Evolutionary conservation across 1,139 yeast genomes (phyloP).

Genomic region (Pichia sp.): DNA sequence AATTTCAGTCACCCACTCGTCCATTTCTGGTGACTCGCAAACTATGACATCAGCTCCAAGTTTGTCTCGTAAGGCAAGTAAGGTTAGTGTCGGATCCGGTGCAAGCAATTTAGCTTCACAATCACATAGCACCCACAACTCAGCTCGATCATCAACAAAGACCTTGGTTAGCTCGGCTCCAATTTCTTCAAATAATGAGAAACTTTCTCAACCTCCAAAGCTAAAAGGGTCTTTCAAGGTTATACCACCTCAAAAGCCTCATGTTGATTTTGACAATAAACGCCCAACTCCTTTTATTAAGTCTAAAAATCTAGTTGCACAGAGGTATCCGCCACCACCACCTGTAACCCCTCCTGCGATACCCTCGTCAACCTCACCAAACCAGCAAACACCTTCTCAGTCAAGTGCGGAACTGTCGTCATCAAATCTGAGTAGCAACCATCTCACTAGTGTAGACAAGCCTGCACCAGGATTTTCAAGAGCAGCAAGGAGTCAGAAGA

Average conservation of each 20-base stretch:
- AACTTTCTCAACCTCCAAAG: neutral
- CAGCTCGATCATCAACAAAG: constrained; percentile 7
- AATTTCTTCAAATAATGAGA: neutral
- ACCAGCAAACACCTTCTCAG: neutral
- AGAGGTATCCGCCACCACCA: constrained; percentile 31
- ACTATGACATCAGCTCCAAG: neutral
- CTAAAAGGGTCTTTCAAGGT: constrained; percentile 50
- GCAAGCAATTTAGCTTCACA: constrained; percentile 8
- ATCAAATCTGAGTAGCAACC: constrained; percentile 12
- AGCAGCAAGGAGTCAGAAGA: constrained; percentile 4
- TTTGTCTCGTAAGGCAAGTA: constrained; percentile 13
- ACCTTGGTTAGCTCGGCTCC: neutral
- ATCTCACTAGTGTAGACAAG: constrained; percentile 16
- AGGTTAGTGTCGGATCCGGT: constrained; percentile 15
- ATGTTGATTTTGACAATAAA: constrained; percentile 78
- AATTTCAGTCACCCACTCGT: constrained; percentile 29
- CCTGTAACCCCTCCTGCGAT: constrained; percentile 1
- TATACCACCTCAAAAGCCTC: constrained; percentile 58
- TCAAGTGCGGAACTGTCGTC: constrained; percentile 8
- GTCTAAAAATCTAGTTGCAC: constrained; percentile 25
- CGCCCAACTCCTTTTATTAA: constrained; percentile 65
- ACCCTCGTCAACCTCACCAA: neutral
- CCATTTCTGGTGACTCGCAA: constrained; percentile 19
- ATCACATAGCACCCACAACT: neutral
- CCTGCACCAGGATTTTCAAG: constrained; percentile 24